Percentiles rank a stretch among this genome's conserved stretches.
Evolutionary conservation across 1,284 basidiomycete species (phyloP).

Genomic region (Amylostereum areolatum): DNA sequence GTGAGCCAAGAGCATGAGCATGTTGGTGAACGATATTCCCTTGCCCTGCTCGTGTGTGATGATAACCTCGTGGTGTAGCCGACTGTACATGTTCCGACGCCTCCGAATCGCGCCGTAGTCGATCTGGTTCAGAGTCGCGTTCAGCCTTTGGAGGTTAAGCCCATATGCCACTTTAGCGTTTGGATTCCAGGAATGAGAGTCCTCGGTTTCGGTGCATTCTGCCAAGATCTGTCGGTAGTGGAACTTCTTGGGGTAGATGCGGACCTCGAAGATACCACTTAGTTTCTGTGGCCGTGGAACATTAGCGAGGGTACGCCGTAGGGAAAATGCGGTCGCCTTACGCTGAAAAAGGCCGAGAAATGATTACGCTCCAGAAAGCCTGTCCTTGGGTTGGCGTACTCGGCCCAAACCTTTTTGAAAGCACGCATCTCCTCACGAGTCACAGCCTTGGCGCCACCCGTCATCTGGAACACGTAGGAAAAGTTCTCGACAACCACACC

Average conservation of each 20-base stretch:
- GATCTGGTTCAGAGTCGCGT: slow-evolving; percentile 52
- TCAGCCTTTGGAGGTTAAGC: slow-evolving; percentile 63
- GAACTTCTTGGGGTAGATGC: slow-evolving; percentile 72
- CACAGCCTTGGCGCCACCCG: slow-evolving; percentile 79
- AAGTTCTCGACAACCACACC: slow-evolving; percentile 97
- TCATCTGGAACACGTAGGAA: slow-evolving; percentile 89
- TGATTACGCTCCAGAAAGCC: slow-evolving; percentile 72
- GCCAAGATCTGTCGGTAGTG: slow-evolving; percentile 55
- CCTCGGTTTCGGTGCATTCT: slow-evolving; percentile 32
- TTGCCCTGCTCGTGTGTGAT: slow-evolving; percentile 65
- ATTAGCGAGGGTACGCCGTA: slow-evolving; percentile 5
- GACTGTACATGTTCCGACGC: slow-evolving; percentile 65
- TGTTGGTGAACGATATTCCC: slow-evolving; percentile 89
- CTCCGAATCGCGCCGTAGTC: slow-evolving; percentile 60
- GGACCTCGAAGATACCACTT: slow-evolving; percentile 79
- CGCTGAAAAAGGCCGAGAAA: slow-evolving; percentile 79
- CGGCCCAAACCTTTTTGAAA: slow-evolving; percentile 94
- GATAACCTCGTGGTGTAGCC: slow-evolving; percentile 82
- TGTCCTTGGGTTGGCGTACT: slow-evolving; percentile 74
- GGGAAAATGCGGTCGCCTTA: slow-evolving; percentile 31
- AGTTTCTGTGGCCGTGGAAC: slow-evolving; percentile 46
- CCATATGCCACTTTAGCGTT: slow-evolving; percentile 33
- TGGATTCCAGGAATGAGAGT: slow-evolving; percentile 11
- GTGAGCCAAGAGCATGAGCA: slow-evolving; percentile 86
- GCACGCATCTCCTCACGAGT: slow-evolving; percentile 86